Evolutionary conservation across 768 basidiomycete genomes (phyloP).

Genomic region (Hygrocybe punicea): DNA sequence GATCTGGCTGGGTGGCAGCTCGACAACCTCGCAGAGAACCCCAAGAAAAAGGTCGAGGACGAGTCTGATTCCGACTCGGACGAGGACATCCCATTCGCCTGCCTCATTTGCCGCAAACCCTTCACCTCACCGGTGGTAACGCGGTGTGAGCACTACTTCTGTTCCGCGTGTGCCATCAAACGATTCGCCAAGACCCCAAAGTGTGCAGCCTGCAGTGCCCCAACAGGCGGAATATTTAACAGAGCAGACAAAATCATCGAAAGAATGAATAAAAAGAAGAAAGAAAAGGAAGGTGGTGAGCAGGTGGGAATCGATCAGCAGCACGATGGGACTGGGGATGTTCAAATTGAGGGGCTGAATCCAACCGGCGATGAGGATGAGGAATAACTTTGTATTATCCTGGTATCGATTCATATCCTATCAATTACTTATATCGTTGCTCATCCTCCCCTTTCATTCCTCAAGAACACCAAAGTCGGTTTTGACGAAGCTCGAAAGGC

Average conservation of each 20-base stretch:
- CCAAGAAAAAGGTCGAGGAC: conserved; percentile 59
- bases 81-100: conserved; percentile 96
- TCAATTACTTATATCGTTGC: background rate
- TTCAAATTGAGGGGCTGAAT: conserved; percentile 62
- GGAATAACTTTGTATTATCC: conserved; percentile 18
- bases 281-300: conserved; percentile 53
- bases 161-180: conserved; percentile 92
- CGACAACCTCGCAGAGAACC: conserved; percentile 83
- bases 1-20: conserved; percentile 99
- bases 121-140: conserved; percentile 96
- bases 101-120: conserved; percentile 90
- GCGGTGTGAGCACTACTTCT: conserved; percentile 95
- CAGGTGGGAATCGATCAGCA: conserved; percentile 42
- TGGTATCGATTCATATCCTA: background rate
- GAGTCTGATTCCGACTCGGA: conserved; percentile 67
- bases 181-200: conserved; percentile 92
- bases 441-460: background rate
- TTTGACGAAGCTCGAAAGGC: too few relatives aligned
- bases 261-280: conserved; percentile 73
- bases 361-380: conserved; percentile 33
- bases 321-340: conserved; percentile 34
- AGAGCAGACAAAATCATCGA: conserved; percentile 89
- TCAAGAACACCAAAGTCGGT: too few relatives aligned
- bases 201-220: conserved; percentile 89
- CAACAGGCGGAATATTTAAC: conserved; percentile 96